Conservation (phyloP, 805 yeast genomes). For the Suhomyces sp. region DNA sequence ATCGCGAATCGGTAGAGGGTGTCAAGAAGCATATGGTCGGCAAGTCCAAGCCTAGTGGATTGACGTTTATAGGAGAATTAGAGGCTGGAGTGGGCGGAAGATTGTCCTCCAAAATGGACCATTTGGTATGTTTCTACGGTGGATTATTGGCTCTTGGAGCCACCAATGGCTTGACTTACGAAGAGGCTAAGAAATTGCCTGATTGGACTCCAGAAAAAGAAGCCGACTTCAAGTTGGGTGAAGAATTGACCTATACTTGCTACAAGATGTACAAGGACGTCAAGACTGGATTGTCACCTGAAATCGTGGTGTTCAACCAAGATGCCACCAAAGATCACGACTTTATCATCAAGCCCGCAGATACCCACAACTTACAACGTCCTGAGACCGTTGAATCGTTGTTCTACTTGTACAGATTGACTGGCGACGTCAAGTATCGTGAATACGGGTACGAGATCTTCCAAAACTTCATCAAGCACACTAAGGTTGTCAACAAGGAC, state of each 20-base stretch:
- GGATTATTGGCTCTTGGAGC: conserved; percentile 89
- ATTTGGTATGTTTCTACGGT: conserved; percentile 86
- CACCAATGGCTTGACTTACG: conserved; percentile 63
- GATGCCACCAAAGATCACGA: conserved; percentile 47
- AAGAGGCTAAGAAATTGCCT: conserved; percentile 51
- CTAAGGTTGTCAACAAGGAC: conserved; percentile 43
- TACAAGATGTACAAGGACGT: conserved; percentile 76
- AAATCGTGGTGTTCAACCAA: conserved; percentile 78
- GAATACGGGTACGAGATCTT: conserved; percentile 90
- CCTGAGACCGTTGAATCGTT: conserved; percentile 93
- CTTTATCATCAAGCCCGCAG: conserved; percentile 65
- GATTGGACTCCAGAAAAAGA: conserved; percentile 60
- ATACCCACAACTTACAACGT: conserved; percentile 82
- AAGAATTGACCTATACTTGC: conserved; percentile 76
- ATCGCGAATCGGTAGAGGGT: conserved; percentile 73
- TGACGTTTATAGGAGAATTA: conserved; percentile 74
- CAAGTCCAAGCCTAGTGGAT: conserved; percentile 57
- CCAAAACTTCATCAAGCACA: conserved; percentile 59
- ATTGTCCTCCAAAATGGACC: conserved; percentile 80
- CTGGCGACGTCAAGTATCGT: conserved; percentile 77
- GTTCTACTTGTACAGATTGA: conserved; percentile 73
- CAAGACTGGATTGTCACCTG: conserved; percentile 81
- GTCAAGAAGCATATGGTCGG: conserved; percentile 64
- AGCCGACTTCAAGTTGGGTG: conserved; percentile 64
- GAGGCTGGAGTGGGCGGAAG: conserved; percentile 63